These are phyloP conservation scores for Byssochlamys sp. DNA, from an alignment of 2,329 filamentous ascomycete genomes.

Conservation along the genomic window DNA sequence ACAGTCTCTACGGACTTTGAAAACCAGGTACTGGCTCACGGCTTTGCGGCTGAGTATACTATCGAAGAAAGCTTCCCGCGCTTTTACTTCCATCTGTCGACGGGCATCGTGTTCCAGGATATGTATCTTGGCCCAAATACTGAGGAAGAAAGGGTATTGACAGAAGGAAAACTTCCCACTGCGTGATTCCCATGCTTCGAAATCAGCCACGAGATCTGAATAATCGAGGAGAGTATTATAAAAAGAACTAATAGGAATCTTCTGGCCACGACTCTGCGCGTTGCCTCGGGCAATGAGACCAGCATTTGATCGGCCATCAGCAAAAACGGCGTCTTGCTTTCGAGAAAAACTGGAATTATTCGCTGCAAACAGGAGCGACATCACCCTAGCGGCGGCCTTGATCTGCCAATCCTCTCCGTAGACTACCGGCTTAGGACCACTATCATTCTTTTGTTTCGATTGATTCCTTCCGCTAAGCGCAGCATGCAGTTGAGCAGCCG, in stretches of 20 bases:
- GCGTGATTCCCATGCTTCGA: conserved; percentile 74
- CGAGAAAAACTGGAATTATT: conserved; percentile 51
- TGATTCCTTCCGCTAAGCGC: conserved; percentile 49
- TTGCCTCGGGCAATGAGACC: conserved; percentile 33
- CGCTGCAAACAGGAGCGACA: conserved; percentile 71
- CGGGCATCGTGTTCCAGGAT: conserved; percentile 81
- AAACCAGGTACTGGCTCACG: conserved; percentile 65
- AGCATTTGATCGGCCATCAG: conserved; percentile 26
- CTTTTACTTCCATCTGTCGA: conserved; percentile 80
- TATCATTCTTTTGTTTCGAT: conserved; percentile 47
- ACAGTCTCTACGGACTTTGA: conserved; percentile 73
- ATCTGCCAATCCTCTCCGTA: conserved; percentile 88
- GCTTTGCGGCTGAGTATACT: conserved; percentile 68
- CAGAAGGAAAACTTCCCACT: conserved; percentile 73
- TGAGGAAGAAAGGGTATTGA: conserved; percentile 84
- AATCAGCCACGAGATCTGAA: conserved; percentile 74
- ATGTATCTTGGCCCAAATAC: conserved; percentile 83
- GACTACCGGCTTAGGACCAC: conserved; percentile 42
- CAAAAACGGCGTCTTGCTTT: conserved; percentile 24
- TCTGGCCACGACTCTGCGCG: conserved; percentile 49
- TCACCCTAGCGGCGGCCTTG: conserved; percentile 66
- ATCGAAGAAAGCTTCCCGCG: conserved; percentile 81
- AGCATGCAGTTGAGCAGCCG: conserved; percentile 63
- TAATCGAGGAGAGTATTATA: conserved; percentile 82
- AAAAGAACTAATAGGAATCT: conserved; percentile 72